These are phyloP conservation scores for Phytophthora pini DNA, from an alignment of 352 stramenopile species.

Conservation along the genomic window DNA sequence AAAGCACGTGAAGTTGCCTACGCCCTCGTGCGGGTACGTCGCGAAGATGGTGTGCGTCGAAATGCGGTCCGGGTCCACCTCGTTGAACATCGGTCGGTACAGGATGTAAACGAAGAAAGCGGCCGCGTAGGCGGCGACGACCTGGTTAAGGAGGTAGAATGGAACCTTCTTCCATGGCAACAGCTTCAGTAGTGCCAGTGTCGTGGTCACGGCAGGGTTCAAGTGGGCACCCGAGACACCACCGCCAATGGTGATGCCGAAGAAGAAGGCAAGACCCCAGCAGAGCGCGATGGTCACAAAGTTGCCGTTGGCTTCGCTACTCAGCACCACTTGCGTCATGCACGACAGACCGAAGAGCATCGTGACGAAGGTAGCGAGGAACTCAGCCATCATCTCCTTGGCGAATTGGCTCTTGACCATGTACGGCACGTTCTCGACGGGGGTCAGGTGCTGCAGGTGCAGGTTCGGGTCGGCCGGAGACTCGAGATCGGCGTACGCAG, in stretches of 20 bases:
- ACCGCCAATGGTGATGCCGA: constrained; percentile 38
- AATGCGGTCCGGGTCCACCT: constrained; percentile 41
- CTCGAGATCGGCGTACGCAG: constrained; percentile 26
- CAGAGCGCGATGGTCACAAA: constrained; percentile 44
- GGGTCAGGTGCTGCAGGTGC: constrained; percentile 23
- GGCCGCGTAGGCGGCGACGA: constrained; percentile 37
- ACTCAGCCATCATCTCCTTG: constrained; percentile 46
- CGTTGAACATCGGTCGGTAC: constrained; percentile 45
- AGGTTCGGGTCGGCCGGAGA: constrained; percentile 11
- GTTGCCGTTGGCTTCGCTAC: constrained; percentile 20
- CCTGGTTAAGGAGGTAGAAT: constrained; percentile 40
- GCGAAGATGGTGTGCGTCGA: constrained; percentile 42
- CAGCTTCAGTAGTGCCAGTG: constrained; percentile 35
- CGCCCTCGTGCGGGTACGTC: constrained; percentile 39
- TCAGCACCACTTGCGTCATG: constrained; percentile 29
- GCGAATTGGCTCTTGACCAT: constrained; percentile 47
- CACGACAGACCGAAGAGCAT: constrained; percentile 35
- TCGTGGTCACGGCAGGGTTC: constrained; percentile 33
- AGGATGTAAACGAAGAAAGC: constrained; percentile 41
- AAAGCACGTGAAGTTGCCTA: constrained; percentile 44
- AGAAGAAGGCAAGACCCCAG: constrained; percentile 51
- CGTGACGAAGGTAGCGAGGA: constrained; percentile 34
- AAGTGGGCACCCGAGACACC: constrained; percentile 45
- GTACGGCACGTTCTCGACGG: constrained; percentile 29
- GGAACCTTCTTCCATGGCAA: constrained; percentile 43